Conservation (phyloP, 2,329 filamentous ascomycete genomes). For the Aureobasidium sp. region DNA sequence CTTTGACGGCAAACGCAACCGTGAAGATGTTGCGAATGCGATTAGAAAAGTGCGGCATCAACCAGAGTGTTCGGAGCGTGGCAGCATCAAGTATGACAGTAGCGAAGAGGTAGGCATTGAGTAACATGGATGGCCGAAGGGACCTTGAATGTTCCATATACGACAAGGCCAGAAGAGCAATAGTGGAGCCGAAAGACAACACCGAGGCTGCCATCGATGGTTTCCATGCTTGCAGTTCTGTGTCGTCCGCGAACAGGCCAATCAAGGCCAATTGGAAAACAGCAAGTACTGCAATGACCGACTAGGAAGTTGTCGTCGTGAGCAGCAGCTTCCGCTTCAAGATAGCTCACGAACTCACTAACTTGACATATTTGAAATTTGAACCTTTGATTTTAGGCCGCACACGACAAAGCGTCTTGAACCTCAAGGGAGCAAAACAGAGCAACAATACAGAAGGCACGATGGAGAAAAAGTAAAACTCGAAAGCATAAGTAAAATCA, state of each 20-base stretch:
- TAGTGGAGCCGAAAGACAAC: not conserved
- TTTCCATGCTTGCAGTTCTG: not conserved
- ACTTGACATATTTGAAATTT: slow-evolving; percentile 9
- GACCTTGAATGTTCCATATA: slow-evolving; percentile 13
- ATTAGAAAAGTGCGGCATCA: slow-evolving; percentile 24
- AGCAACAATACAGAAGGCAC: slow-evolving; percentile 25
- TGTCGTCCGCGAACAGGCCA: not conserved
- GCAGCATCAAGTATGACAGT: slow-evolving; percentile 11
- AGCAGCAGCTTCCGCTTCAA: not conserved
- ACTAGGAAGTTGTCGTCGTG: not conserved
- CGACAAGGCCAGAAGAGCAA: slow-evolving; percentile 7
- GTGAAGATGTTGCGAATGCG: slow-evolving; percentile 29
- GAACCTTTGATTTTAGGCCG: slow-evolving; percentile 16
- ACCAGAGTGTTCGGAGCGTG: slow-evolving; percentile 13
- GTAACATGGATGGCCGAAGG: slow-evolving; percentile 11
- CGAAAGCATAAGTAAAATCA: slow-evolving; percentile 31
- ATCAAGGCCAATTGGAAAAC: slow-evolving; percentile 7
- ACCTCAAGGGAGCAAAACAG: slow-evolving; percentile 22
- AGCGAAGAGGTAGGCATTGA: slow-evolving; percentile 13
- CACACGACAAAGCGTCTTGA: slow-evolving; percentile 22
- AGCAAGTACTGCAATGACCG: not conserved
- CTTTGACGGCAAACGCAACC: slow-evolving; percentile 29
- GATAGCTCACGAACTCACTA: not conserved
- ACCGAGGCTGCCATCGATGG: not conserved
- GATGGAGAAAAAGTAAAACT: slow-evolving; percentile 27